These are phyloP conservation scores for Termitomyces sp. DNA, from an alignment of 1,284 basidiomycete species.

Conservation along the genomic window DNA sequence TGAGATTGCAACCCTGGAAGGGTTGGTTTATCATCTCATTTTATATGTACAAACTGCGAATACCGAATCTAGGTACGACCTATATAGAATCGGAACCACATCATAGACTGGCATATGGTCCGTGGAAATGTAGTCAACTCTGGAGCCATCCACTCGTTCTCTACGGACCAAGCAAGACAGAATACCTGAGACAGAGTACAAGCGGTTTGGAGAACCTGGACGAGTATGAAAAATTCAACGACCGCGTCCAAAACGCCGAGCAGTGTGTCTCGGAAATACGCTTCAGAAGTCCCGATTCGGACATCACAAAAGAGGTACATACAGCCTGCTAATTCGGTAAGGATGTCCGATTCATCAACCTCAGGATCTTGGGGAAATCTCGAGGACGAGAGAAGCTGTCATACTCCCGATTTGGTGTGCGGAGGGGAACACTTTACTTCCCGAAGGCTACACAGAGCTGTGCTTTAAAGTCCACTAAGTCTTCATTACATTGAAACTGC, in stretches of 20 bases:
- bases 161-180: slow-evolving; percentile 1
- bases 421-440: slow-evolving; percentile 11
- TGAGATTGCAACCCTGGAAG: slow-evolving; percentile 7
- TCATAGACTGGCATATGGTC: background rate
- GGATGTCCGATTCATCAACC: slow-evolving; percentile 5
- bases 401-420: slow-evolving; percentile 6
- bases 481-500: background rate
- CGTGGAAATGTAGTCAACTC: background rate
- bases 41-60: slow-evolving; percentile 3
- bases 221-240: slow-evolving; percentile 8
- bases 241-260: slow-evolving; percentile 6
- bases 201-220: slow-evolving; percentile 4
- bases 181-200: background rate
- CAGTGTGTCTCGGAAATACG: slow-evolving; percentile 10
- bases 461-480: slow-evolving; percentile 10
- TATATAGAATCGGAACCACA: slow-evolving; percentile 1
- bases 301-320: slow-evolving; percentile 11
- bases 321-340: slow-evolving; percentile 8
- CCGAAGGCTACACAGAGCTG: slow-evolving; percentile 6
- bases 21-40: background rate
- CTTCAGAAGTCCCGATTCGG: slow-evolving; percentile 13
- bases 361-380: slow-evolving; percentile 9
- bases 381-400: slow-evolving; percentile 7
- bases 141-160: background rate
- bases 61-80: slow-evolving; percentile 9